phyloP scores from a whole-genome alignment of 2,329 filamentous ascomycete species.

The Aspergillus vadensis region DNA sequence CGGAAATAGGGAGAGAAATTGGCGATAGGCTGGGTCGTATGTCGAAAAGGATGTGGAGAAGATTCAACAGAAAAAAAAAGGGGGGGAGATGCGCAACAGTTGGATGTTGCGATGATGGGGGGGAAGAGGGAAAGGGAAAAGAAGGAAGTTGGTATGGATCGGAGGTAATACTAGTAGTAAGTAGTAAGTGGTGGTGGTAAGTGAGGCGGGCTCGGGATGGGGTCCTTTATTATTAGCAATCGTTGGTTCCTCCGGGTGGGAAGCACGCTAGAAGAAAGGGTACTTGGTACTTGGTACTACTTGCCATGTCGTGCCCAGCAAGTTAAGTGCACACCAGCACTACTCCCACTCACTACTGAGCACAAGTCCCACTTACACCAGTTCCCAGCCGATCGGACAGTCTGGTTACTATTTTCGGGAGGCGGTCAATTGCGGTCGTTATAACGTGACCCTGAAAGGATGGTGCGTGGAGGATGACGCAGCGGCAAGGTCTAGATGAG shows the following conservation, averaged over 20 bases:
- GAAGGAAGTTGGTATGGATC: neutral
- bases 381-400: too few relatives aligned
- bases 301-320: too few relatives aligned
- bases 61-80: too few relatives aligned
- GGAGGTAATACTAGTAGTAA: neutral
- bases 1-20: neutral
- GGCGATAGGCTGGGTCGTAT: neutral
- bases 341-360: too few relatives aligned
- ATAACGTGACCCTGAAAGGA: too few relatives aligned
- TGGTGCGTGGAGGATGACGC: too few relatives aligned
- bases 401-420: too few relatives aligned
- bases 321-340: too few relatives aligned
- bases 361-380: too few relatives aligned
- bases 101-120: neutral
- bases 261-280: neutral
- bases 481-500: too few relatives aligned
- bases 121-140: neutral
- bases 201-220: conserved; percentile 1
- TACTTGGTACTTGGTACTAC: neutral
- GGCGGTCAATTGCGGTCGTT: too few relatives aligned
- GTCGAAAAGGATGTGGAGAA: neutral
- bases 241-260: neutral
- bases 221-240: conserved; percentile 5
- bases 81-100: neutral
- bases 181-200: neutral